Percentiles rank a stretch among this genome's conserved stretches.
Conservation (phyloP, 305 asterid genomes). For the Fraxinus velutina region DNA sequence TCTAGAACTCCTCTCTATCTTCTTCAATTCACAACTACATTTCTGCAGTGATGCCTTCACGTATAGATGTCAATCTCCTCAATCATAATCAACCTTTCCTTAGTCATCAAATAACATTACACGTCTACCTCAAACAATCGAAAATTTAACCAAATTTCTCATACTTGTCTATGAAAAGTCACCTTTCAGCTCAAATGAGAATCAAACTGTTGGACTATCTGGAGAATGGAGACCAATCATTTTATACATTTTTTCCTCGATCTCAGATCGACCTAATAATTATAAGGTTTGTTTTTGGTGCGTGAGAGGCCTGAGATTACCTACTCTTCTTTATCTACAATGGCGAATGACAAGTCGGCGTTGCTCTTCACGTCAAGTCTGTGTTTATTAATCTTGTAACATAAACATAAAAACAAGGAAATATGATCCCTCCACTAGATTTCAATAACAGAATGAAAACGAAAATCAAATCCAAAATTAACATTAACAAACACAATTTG, state of each 20-base stretch:
- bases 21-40: neutral
- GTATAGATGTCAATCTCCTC: neutral
- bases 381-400: neutral
- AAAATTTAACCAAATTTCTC: too few relatives aligned
- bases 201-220: neutral
- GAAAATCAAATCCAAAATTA: neutral
- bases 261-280: neutral
- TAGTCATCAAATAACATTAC: neutral
- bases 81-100: neutral
- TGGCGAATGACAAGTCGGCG: too few relatives aligned
- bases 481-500: neutral
- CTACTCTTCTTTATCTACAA: too few relatives aligned
- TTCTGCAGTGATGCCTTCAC: neutral
- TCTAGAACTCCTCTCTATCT: neutral
- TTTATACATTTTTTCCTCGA: neutral
- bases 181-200: neutral
- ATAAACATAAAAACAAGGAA: neutral
- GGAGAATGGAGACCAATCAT: neutral
- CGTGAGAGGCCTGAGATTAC: neutral
- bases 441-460: neutral
- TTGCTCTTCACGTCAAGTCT: too few relatives aligned
- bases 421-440: neutral
- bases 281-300: neutral
- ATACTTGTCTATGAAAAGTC: neutral
- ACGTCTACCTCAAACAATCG: neutral